A percentile compares a stretch with the other conserved stretches of the same genome.
Conservation (phyloP, 2,329 filamentous ascomycete species). For the Colletotrichum sp. region DNA sequence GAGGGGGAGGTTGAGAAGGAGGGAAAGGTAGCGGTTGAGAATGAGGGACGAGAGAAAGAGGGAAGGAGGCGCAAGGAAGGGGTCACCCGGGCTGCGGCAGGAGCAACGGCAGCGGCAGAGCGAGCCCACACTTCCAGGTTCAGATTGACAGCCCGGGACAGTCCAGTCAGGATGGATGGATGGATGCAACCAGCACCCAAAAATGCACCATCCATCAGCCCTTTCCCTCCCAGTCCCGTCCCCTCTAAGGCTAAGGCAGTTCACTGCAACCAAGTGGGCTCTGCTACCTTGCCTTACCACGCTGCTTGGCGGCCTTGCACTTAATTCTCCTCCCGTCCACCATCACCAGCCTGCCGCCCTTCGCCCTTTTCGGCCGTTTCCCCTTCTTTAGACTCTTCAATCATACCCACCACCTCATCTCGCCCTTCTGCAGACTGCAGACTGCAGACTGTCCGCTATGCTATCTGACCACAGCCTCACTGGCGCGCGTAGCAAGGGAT, state of each 20-base stretch:
- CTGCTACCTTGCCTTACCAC: not conserved
- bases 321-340: not conserved
- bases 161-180: not conserved
- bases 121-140: not conserved
- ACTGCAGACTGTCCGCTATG: not conserved
- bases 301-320: not conserved
- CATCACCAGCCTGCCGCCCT: not conserved
- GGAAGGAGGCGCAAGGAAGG: conserved; percentile 1
- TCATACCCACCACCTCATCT: not conserved
- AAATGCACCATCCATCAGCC: not conserved
- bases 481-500: not conserved
- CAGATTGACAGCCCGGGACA: not conserved
- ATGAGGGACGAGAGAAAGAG: not conserved
- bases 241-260: not conserved
- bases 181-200: not conserved
- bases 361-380: not conserved
- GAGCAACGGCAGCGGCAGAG: not conserved
- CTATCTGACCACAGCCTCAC: conserved; percentile 7
- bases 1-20: not conserved
- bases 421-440: not conserved
- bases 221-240: not conserved
- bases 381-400: not conserved
- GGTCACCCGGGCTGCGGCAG: not conserved
- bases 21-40: not conserved
- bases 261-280: conserved; percentile 2